A percentile compares a stretch with the other conserved stretches of the same genome.
Evolutionary conservation across 2,329 filamentous ascomycete species (phyloP).

Genomic region (Claviceps fusiformis): DNA sequence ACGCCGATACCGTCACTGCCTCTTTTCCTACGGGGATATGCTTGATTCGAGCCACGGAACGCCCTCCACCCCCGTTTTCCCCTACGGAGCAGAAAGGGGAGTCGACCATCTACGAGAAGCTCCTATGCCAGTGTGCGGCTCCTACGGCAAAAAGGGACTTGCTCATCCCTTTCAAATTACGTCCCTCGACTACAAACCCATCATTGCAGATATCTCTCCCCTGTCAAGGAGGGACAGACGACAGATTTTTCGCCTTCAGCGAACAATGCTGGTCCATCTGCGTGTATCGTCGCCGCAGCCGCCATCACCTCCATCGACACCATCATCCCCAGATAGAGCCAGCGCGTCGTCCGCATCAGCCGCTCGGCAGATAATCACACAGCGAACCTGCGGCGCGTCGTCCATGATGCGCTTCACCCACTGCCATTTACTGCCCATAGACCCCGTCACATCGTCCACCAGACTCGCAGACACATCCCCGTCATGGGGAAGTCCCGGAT

Average conservation of each 20-base stretch:
- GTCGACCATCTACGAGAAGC: too few relatives aligned
- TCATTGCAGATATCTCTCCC: too few relatives aligned
- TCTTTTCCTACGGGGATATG: too few relatives aligned
- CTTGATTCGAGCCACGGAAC: too few relatives aligned
- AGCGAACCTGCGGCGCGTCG: not conserved
- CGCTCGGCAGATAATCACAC: not conserved
- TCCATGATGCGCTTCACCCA: constrained; percentile 1
- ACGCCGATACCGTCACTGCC: too few relatives aligned
- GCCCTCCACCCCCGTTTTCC: too few relatives aligned
- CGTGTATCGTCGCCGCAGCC: not conserved
- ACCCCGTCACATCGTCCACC: constrained; percentile 4
- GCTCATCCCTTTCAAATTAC: too few relatives aligned
- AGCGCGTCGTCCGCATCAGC: not conserved
- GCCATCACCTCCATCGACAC: not conserved
- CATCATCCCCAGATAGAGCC: not conserved
- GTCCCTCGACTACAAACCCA: too few relatives aligned
- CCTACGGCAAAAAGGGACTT: too few relatives aligned
- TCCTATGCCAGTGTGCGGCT: too few relatives aligned
- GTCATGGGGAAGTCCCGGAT: not conserved
- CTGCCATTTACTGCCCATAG: constrained; percentile 3
- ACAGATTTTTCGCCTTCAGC: not conserved
- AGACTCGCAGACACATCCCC: not conserved
- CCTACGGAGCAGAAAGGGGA: too few relatives aligned
- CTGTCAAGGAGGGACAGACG: too few relatives aligned
- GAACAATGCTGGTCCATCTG: not conserved